These are phyloP conservation scores for Neopestalotiopsis sp. DNA, from an alignment of 2,329 filamentous ascomycete genomes.

Conservation along the genomic window DNA sequence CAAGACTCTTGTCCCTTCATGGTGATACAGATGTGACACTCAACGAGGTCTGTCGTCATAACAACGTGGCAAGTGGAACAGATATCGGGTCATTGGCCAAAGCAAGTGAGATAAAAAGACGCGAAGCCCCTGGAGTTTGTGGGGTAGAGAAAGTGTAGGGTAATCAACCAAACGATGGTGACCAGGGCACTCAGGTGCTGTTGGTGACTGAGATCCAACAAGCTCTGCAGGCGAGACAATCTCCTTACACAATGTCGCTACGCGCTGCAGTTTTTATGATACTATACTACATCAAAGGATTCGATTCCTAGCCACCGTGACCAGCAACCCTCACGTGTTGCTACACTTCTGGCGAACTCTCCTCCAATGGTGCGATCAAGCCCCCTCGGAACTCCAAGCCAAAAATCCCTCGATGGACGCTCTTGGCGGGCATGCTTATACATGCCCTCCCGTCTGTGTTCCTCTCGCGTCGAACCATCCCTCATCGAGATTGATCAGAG, in stretches of 20 bases:
- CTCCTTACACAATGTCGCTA: not conserved
- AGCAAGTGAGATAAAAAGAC: not conserved
- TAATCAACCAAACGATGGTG: not conserved
- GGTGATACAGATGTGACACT: not conserved
- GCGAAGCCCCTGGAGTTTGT: not conserved
- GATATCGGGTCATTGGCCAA: not conserved
- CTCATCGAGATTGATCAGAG: too few relatives aligned
- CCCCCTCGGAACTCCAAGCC: not conserved
- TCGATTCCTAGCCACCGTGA: not conserved
- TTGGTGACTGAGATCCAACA: too few relatives aligned
- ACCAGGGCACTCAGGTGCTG: not conserved
- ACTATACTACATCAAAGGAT: not conserved
- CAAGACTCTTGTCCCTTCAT: not conserved
- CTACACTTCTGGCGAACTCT: not conserved
- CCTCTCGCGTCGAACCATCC: too few relatives aligned
- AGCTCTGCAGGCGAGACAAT: not conserved
- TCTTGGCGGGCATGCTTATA: not conserved
- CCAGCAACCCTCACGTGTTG: not conserved
- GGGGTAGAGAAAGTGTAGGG: not conserved
- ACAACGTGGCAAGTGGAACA: slow-evolving; percentile 1
- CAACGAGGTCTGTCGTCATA: not conserved
- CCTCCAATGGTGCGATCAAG: not conserved
- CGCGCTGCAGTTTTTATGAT: not conserved
- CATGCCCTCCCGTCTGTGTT: not conserved
- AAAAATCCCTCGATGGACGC: not conserved